Percentiles rank a stretch among this genome's conserved stretches.
Conservation (phyloP, 306 rosid genomes). For the Canavalia ensiformis region DNA sequence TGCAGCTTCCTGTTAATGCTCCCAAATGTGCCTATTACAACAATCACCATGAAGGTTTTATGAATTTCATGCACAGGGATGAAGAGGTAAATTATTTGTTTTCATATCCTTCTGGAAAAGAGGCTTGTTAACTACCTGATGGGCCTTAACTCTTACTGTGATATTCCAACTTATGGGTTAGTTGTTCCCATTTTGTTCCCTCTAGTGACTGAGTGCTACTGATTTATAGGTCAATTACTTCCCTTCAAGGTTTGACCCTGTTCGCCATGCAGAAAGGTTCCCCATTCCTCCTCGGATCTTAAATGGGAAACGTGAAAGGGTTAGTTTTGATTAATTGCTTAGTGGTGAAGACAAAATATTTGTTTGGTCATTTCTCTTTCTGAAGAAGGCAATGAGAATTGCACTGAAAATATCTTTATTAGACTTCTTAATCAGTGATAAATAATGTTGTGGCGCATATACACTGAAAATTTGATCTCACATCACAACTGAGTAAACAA, state of each 20-base stretch:
- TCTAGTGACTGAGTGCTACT: constrained; percentile 10
- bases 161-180: not conserved
- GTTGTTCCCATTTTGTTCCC: not conserved
- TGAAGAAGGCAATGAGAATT: not conserved
- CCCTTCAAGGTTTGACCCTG: constrained; percentile 84
- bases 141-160: not conserved
- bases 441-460: not conserved
- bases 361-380: not conserved
- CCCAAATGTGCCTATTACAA: constrained; percentile 87
- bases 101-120: not conserved
- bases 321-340: constrained; percentile 41
- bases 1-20: constrained; percentile 85
- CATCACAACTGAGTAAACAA: not conserved
- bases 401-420: not conserved
- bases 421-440: not conserved
- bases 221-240: constrained; percentile 74
- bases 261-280: constrained; percentile 69
- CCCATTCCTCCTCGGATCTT: constrained; percentile 64
- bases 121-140: not conserved
- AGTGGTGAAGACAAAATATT: not conserved
- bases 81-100: constrained; percentile 64
- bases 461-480: not conserved
- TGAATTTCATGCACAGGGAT: constrained; percentile 92
- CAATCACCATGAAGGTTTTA: constrained; percentile 86
- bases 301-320: constrained; percentile 81